Evolutionary conservation across 805 yeast species (phyloP).

Genomic region (Zygosaccharomyces kombuchaensis): DNA sequence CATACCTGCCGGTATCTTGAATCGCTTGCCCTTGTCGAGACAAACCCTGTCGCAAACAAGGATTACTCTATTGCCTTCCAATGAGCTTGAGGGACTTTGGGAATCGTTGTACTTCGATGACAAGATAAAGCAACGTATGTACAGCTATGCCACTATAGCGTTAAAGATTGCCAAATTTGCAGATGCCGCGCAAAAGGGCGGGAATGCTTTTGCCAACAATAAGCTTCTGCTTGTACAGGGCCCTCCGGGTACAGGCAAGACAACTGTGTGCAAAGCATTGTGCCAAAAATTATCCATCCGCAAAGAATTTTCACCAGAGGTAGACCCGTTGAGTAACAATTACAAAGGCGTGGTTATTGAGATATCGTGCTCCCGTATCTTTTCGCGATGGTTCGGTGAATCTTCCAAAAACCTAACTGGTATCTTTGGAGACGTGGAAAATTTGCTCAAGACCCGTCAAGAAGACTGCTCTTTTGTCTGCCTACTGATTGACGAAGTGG

Average conservation of each 20-base stretch:
- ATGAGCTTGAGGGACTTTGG: slow-evolving; percentile 35
- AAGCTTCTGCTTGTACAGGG: slow-evolving; percentile 38
- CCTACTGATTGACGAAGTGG: slow-evolving; percentile 45
- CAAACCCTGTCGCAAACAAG: slow-evolving; percentile 18
- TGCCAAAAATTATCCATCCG: slow-evolving; percentile 40
- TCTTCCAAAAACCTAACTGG: slow-evolving; percentile 40
- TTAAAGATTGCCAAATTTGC: slow-evolving; percentile 24
- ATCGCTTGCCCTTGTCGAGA: slow-evolving; percentile 15
- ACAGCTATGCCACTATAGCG: slow-evolving; percentile 34
- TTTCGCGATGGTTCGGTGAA: slow-evolving; percentile 47
- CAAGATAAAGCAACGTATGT: slow-evolving; percentile 31
- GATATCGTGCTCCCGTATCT: slow-evolving; percentile 40
- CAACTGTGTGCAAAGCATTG: slow-evolving; percentile 40
- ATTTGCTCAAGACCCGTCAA: slow-evolving; percentile 18
- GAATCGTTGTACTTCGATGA: slow-evolving; percentile 34
- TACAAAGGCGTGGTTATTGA: slow-evolving; percentile 37
- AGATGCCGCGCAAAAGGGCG: slow-evolving; percentile 1
- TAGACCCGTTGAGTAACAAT: not conserved
- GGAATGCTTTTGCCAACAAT: slow-evolving; percentile 19
- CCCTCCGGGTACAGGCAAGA: slow-evolving; percentile 47
- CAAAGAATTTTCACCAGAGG: slow-evolving; percentile 7
- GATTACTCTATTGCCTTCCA: slow-evolving; percentile 30
- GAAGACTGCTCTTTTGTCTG: slow-evolving; percentile 28
- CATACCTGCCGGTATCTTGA: slow-evolving; percentile 1
- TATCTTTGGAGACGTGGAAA: slow-evolving; percentile 36